phyloP scores from a whole-genome alignment of 2,329 filamentous ascomycete genomes.

The Xylariaceae sp. region DNA sequence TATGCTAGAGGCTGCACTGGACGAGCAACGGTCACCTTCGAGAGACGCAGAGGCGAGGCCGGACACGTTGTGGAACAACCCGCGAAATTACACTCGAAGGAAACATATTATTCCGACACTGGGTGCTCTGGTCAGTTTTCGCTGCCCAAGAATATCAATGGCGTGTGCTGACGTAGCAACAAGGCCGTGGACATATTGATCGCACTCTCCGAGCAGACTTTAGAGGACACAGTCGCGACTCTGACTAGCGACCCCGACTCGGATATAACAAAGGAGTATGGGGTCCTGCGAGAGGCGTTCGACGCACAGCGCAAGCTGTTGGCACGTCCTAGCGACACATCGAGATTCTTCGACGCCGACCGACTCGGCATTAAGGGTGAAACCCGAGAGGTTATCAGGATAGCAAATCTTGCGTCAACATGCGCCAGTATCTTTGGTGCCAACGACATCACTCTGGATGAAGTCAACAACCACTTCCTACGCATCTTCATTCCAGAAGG shows the following conservation, averaged over 20 bases:
- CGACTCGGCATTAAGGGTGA: conserved; percentile 25
- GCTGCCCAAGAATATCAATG: neutral
- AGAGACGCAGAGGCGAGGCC: conserved; percentile 20
- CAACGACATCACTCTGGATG: conserved; percentile 30
- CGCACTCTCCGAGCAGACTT: conserved; percentile 29
- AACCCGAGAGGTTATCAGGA: conserved; percentile 27
- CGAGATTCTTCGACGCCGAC: conserved; percentile 23
- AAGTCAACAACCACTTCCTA: conserved; percentile 30
- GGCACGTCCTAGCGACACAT: conserved; percentile 15
- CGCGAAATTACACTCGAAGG: conserved; percentile 28
- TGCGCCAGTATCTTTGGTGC: conserved; percentile 31
- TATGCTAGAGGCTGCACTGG: conserved; percentile 14
- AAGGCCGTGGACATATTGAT: conserved; percentile 31
- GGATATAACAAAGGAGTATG: conserved; percentile 28
- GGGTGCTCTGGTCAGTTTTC: conserved; percentile 26
- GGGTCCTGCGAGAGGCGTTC: conserved; percentile 24
- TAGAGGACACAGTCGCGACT: conserved; percentile 31
- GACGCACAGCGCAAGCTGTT: conserved; percentile 26
- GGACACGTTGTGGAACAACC: conserved; percentile 31
- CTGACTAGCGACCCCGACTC: conserved; percentile 26
- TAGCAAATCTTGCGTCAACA: conserved; percentile 29
- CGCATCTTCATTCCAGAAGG: conserved; percentile 27
- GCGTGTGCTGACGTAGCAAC: conserved; percentile 14
- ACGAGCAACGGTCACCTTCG: conserved; percentile 15
- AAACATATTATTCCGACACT: conserved; percentile 31